Base-by-base conservation (phyloP, 768 basidiomycete species). In the Cubamyces sp. region DNA sequence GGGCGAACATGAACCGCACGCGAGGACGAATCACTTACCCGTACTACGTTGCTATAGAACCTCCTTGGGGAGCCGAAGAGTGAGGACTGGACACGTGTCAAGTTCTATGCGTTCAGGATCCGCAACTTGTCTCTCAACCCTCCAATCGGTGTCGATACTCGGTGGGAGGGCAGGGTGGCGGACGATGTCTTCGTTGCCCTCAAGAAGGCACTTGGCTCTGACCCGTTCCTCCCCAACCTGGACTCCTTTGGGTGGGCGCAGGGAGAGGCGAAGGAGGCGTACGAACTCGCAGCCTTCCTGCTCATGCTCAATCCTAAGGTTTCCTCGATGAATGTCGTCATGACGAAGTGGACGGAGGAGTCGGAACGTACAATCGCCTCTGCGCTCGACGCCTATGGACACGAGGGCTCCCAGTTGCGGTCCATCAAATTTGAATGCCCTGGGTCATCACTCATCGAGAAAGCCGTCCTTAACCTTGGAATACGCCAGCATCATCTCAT, bases 21-120 rank as follows among this genome's bases (percentile, higher is more conserved):
- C 18, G 4, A 7, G 5, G 34, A 9, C 18, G 8, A 19, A 21
- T 37, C 18, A 28, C 16, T 49, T 21, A 21, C 43, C 8, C 3
- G 19, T 19, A 11, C 30, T 34, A 16, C 16, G 3, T 7, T 5
- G 12, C 34, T 4, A 34, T n/a, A 66, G 64, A 21, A 18, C 0
- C 47, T 62, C 28, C n/a, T 26, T 11, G 30, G 28, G 28, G 46
- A 53, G 7, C 64, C 57, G 14, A n/a, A 52, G 28, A 19, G 47
- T 5, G 47, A 55, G 19, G 64, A 66, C 21, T 66, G 60, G 61
- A n/a, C 60, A 23, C 45, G 55, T 23, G 48, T 66, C 25, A 30
- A 54, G 30, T 14, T 39, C 26, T 62, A 66, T n/a, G 64, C 64
- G 3, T 26, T 57, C 3, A 52, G 61, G 11, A 56, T 66, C 43